Evolutionary conservation across 2,329 filamentous ascomycete species (phyloP).

Genomic region (Venturia nashicola): DNA sequence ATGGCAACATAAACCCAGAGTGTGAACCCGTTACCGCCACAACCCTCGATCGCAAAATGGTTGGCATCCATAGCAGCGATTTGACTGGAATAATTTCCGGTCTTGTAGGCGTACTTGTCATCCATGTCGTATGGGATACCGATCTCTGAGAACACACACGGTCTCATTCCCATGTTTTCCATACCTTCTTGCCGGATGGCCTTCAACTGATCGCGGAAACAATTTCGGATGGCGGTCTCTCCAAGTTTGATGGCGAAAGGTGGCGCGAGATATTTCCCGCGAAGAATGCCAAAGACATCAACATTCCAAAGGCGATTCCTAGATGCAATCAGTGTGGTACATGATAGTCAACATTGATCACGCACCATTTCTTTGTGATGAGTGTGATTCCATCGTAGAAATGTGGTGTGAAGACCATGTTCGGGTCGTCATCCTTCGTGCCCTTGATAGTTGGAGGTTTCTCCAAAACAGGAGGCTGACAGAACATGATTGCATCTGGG

Average conservation of each 20-base stretch:
- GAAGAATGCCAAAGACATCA: constrained; percentile 82
- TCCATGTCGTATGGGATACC: constrained; percentile 99
- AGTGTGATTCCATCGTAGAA: constrained; percentile 96
- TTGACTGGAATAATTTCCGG: constrained; percentile 88
- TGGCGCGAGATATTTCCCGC: constrained; percentile 77
- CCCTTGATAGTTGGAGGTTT: constrained; percentile 80
- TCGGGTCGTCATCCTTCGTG: constrained; percentile 76
- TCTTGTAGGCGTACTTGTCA: constrained; percentile 87
- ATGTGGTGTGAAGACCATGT: constrained; percentile 86
- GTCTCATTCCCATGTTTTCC: constrained; percentile 80
- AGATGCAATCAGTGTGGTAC: neutral
- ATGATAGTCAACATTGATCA: neutral
- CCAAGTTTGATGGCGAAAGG: constrained; percentile 88
- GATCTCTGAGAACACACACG: constrained; percentile 85
- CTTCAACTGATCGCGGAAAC: constrained; percentile 74
- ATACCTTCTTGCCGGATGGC: constrained; percentile 75
- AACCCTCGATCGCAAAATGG: constrained; percentile 81
- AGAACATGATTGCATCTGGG: constrained; percentile 72
- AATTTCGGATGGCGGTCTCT: constrained; percentile 88
- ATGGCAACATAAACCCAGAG: constrained; percentile 75
- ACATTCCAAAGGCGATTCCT: constrained; percentile 92
- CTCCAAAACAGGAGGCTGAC: constrained; percentile 85
- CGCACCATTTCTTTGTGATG: constrained; percentile 87
- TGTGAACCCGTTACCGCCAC: constrained; percentile 71
- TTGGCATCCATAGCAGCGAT: constrained; percentile 91